Base-by-base conservation (phyloP, 257 asterid genomes). In the Przewalskia tangutica region DNA sequence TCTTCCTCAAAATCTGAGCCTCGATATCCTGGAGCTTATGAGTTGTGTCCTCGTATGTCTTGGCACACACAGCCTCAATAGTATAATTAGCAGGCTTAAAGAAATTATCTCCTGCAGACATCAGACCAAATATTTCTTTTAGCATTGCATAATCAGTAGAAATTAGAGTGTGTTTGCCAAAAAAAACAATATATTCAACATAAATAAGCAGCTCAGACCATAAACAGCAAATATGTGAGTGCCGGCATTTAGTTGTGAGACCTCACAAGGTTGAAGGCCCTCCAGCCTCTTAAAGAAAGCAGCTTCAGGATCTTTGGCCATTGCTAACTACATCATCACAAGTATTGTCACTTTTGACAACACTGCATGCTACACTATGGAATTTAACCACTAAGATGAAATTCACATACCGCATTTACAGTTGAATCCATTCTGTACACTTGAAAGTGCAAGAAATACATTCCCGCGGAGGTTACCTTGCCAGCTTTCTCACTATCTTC, bases 231-330 rank as follows among this genome's bases (percentile, higher is more conserved):
- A 96, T 90, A 96, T 94, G 91, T 96, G 99, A 75, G 98, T 93
- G 88, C 99, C 99, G 81, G 98, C 89, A 86, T 96, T 96, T 84
- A 96, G 92, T 89, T 93, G 94, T 7, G 98, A 93, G 84, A 96
- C 98, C 89, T 96, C 99, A 87, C 99, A 96, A 81, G 99, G 99
- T 87, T 96, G 99, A 85, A 96, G 98, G 77, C 98, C 99, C 86
- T 96, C 99, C 88, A 96, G 81, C 85, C 93, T 92, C 90, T 94
- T 96, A 92, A 96, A 96, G 88, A 95, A 96, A 85, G 97, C 97
- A 85, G 98, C 94, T 89, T 96, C 99, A 13, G 99, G 98, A 77
- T 96, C 99, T 90, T 94, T 96, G 14, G 99, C 93, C 88, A 89
- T 90, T 84, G 92, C 91, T 80, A 90, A 88, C 89, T 90, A 75